Percentiles rank a stretch among this genome's conserved stretches.
Conservation (phyloP, 257 asterid genomes). For the Rehmannia glutinosa region DNA sequence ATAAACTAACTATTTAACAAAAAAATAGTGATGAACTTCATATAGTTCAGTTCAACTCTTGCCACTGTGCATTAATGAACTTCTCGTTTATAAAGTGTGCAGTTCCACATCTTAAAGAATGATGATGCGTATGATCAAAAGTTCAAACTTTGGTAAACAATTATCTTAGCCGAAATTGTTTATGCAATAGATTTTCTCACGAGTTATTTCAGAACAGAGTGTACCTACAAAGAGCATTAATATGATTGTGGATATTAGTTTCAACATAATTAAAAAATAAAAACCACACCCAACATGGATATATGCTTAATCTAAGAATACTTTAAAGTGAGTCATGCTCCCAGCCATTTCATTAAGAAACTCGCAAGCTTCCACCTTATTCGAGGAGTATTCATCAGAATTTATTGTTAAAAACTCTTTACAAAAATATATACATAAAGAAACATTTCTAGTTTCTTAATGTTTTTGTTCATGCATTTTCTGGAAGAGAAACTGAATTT, state of each 20-base stretch:
- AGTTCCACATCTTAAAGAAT: neutral
- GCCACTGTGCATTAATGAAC: neutral
- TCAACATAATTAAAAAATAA: slow-evolving; percentile 1
- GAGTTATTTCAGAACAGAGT: slow-evolving; percentile 80
- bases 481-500: neutral
- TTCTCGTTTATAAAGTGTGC: neutral
- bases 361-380: neutral
- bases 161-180: neutral
- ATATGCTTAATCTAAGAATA: neutral
- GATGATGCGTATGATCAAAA: slow-evolving; percentile 6
- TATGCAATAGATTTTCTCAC: slow-evolving; percentile 83
- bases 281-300: neutral
- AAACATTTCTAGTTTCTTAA: neutral
- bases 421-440: neutral
- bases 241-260: slow-evolving; percentile 5
- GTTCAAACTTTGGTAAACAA: neutral
- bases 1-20: too few relatives aligned
- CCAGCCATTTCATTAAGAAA: neutral
- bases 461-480: neutral
- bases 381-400: neutral
- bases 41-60: neutral
- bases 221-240: slow-evolving; percentile 52
- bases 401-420: neutral
- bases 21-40: too few relatives aligned
- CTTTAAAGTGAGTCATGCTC: neutral